Evolutionary conservation across 106 monocot genomes (phyloP), one percentile per base, ranked within the genome.

Genomic region (Vanilla planifolia): DNA sequence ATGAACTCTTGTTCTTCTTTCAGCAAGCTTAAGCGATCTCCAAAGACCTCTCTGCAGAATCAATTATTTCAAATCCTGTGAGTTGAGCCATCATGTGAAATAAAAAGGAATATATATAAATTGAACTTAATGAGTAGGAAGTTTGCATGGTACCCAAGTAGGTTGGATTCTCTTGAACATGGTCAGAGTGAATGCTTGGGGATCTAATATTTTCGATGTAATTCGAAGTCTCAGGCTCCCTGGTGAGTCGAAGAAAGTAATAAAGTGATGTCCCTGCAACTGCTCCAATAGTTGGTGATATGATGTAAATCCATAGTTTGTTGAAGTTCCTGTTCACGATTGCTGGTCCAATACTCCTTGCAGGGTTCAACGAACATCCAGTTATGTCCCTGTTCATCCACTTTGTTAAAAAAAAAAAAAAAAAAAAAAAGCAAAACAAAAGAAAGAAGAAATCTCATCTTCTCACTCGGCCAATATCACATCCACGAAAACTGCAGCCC

Each of bases 221-320:
- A 55, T 28, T 9, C 32, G 28, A 4, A 32, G 27, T 30, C 14
- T 4, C 27, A 32, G 64, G 51, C 51, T 50, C 11, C 26, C 11
- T 50, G 8, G 50, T 1, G 26, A 65, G 8, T 11, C 25, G 48
- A 32, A 65, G 48, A 17, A 66, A 53, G 0, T 25, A 11, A 41
- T 66, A 66, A 1, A 66, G 11, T 4, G 19, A 26, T 3, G 40
- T 40, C 9, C 25, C 66, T 0, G 14, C 15, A 20, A 53, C 25
- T 40, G 53, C 39, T 17, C 52, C 66, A 24, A 29, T n/a, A 14
- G 42, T 25, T 1, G 51, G 53, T 27, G 52, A 35, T 24, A 53
- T 51, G 5, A 66, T 26, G 37, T 66, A 66, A 5, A 66, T 66
- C 66, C 66, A 66, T 25, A 66, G 17, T 8, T 52, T 40, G 5